A percentile compares a stretch with the other conserved stretches of the same genome.
Evolutionary conservation across 495 filamentous ascomycete species (phyloP).

Genomic region (Annulohypoxylon nitens): DNA sequence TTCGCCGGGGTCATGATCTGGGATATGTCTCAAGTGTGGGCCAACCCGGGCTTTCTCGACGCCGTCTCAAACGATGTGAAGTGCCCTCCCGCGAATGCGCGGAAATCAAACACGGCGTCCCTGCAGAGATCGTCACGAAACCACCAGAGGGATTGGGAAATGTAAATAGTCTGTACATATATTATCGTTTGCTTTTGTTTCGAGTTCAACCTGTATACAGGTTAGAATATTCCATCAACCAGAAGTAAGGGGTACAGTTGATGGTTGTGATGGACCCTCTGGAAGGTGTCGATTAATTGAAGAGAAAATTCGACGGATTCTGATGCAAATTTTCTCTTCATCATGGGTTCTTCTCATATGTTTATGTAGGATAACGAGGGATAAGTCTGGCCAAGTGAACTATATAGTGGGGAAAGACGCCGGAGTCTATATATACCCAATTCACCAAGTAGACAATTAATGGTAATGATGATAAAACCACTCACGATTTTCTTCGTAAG

Average conservation of each 20-base stretch:
- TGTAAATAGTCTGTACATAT: not conserved
- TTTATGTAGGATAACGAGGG: not conserved
- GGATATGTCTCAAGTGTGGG: constrained; percentile 73
- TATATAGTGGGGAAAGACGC: constrained; percentile 2
- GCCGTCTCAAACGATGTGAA: constrained; percentile 31
- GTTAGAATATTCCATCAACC: not conserved
- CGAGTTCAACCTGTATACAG: not conserved
- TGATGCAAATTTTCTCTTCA: too few relatives aligned
- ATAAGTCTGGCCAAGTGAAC: not conserved
- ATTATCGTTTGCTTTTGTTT: not conserved
- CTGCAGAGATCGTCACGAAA: constrained; percentile 11
- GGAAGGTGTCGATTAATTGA: not conserved
- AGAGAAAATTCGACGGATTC: not conserved
- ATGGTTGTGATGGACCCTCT: not conserved
- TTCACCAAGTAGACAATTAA: constrained; percentile 6
- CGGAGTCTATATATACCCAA: constrained; percentile 33
- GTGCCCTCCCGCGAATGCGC: constrained; percentile 13
- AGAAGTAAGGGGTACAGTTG: not conserved
- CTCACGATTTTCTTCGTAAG: not conserved
- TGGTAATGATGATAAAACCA: constrained; percentile 3
- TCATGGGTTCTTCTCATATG: not conserved
- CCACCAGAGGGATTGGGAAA: constrained; percentile 37
- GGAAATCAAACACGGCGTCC: constrained; percentile 12
- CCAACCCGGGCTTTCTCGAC: constrained; percentile 68
- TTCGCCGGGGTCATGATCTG: constrained; percentile 80